Percentiles rank a stretch among this genome's conserved stretches.
Conservation (phyloP, 208 protist genomes). For the Leishmania turanica region DNA sequence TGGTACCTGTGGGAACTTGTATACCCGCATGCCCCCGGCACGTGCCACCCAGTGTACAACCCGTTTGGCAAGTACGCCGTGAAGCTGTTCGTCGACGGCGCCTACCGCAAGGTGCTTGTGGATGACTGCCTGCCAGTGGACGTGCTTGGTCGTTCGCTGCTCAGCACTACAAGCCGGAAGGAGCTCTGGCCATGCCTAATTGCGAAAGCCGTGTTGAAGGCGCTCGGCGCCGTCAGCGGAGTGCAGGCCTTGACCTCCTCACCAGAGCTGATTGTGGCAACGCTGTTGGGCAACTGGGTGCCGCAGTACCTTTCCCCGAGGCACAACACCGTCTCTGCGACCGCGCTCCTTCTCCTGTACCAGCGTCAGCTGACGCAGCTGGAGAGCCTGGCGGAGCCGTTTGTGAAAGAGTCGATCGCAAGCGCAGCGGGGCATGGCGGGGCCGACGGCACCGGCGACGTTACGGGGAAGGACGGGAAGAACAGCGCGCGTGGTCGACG, state of each 20-base stretch:
- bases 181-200: slow-evolving; percentile 91
- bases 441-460: background rate
- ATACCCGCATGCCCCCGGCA: slow-evolving; percentile 79
- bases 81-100: slow-evolving; percentile 87
- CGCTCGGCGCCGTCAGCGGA: slow-evolving; percentile 28
- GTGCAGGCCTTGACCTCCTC: slow-evolving; percentile 47
- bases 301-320: slow-evolving; percentile 62
- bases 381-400: slow-evolving; percentile 4
- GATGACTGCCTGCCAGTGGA: slow-evolving; percentile 90
- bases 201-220: slow-evolving; percentile 87
- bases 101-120: slow-evolving; percentile 82
- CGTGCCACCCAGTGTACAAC: slow-evolving; percentile 91
- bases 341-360: slow-evolving; percentile 43
- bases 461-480: background rate
- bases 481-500: background rate
- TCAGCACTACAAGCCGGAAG: slow-evolving; percentile 68
- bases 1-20: slow-evolving; percentile 92
- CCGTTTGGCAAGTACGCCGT: slow-evolving; percentile 91
- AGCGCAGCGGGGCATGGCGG: no score
- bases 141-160: slow-evolving; percentile 71
- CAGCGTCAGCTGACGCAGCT: slow-evolving; percentile 34
- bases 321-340: slow-evolving; percentile 39
- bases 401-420: background rate
- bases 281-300: slow-evolving; percentile 79
- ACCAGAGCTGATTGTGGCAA: slow-evolving; percentile 61